These are phyloP conservation scores for Galerina marginata DNA, from an alignment of 768 basidiomycete genomes.

Conservation along the genomic window DNA sequence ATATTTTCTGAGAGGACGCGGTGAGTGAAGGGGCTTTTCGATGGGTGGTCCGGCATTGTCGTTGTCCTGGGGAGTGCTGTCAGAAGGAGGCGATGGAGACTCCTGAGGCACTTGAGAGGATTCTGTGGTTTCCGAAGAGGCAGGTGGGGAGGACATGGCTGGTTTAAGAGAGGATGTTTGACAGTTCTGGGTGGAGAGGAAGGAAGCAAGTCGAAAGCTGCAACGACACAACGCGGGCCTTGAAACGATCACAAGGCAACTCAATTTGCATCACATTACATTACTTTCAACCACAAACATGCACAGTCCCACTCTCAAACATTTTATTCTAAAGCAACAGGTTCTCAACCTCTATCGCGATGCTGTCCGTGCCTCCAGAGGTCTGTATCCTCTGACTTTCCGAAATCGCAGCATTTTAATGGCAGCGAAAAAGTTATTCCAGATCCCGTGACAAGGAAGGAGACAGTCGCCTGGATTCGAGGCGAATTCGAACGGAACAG, in stretches of 20 bases:
- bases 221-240: slow-evolving; percentile 40
- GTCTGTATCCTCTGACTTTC: slow-evolving; percentile 41
- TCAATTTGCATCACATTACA: slow-evolving; percentile 28
- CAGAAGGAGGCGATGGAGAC: slow-evolving; percentile 21
- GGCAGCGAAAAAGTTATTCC: slow-evolving; percentile 55
- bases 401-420: slow-evolving; percentile 1
- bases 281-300: slow-evolving; percentile 25
- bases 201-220: slow-evolving; percentile 16
- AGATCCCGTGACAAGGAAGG: slow-evolving; percentile 61
- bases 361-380: slow-evolving; percentile 71
- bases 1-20: slow-evolving; percentile 66
- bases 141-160: slow-evolving; percentile 25
- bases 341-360: slow-evolving; percentile 67
- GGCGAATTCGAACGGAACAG: slow-evolving; percentile 70
- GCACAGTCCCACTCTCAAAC: slow-evolving; percentile 59
- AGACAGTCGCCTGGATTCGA: slow-evolving; percentile 77
- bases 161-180: slow-evolving; percentile 11
- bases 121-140: slow-evolving; percentile 7
- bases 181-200: slow-evolving; percentile 22
- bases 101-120: slow-evolving; percentile 18
- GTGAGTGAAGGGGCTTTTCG: slow-evolving; percentile 36
- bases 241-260: slow-evolving; percentile 41
- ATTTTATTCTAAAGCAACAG: slow-evolving; percentile 73
- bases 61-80: slow-evolving; percentile 24
- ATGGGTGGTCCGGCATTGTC: slow-evolving; percentile 16